Conservation (phyloP, 2,329 filamentous ascomycete genomes). For the Blumeria graminis region DNA sequence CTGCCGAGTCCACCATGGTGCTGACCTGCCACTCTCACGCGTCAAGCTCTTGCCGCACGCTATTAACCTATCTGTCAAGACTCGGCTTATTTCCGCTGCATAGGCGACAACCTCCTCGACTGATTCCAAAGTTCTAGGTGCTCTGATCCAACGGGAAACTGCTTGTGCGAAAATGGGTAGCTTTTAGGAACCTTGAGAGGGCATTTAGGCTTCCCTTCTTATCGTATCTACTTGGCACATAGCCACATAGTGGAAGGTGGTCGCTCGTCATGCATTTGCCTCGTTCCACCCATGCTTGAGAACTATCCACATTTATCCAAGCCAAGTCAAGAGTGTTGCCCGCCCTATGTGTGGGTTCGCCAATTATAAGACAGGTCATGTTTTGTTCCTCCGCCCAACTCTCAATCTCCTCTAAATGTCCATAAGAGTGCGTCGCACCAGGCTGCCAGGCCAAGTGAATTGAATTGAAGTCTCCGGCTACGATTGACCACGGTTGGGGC, state of each 20-base stretch:
- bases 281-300: neutral
- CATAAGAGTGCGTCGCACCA: neutral
- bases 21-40: neutral
- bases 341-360: neutral
- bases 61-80: neutral
- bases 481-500: neutral
- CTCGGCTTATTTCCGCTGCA: neutral
- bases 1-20: neutral
- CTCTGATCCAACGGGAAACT: neutral
- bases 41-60: neutral
- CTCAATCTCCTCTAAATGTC: neutral
- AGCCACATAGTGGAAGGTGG: neutral
- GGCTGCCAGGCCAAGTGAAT: neutral
- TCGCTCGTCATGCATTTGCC: neutral
- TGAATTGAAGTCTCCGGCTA: neutral
- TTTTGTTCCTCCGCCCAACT: neutral
- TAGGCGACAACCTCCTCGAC: neutral
- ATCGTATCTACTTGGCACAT: neutral
- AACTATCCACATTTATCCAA: neutral
- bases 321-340: neutral
- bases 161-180: neutral
- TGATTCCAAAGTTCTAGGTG: neutral
- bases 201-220: neutral
- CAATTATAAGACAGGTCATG: neutral
- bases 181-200: neutral